phyloP scores from a whole-genome alignment of 164 flowering plant genomes.

The Tetracentron sinense region DNA sequence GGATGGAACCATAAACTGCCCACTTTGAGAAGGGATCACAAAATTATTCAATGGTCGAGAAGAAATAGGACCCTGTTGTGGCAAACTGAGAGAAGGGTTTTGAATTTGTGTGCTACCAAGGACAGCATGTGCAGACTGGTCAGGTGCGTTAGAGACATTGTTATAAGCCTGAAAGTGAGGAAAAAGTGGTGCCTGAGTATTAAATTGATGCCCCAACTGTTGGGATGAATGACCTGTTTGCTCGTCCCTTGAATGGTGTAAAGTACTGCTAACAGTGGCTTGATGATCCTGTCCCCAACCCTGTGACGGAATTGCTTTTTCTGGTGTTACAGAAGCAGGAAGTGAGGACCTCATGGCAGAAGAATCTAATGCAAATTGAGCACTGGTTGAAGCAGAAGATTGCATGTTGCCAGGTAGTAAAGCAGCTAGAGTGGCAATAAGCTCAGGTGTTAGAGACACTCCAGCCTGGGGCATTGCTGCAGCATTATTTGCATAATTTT shows the following conservation, averaged over 20 bases:
- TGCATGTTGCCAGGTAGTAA: constrained; percentile 53
- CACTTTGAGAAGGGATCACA: constrained; percentile 39
- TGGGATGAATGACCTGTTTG: constrained; percentile 36
- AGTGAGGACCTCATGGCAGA: constrained; percentile 22
- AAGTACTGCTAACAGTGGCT: constrained; percentile 7
- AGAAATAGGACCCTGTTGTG: constrained; percentile 36
- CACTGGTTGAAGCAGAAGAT: constrained; percentile 32
- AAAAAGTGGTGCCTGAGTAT: constrained; percentile 24
- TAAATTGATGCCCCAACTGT: constrained; percentile 41
- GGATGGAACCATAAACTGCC: constrained; percentile 37
- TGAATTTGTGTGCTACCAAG: constrained; percentile 35
- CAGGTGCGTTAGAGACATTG: constrained; percentile 24
- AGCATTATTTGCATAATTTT: constrained; percentile 29
- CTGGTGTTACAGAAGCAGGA: constrained; percentile 25
- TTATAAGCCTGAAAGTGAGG: constrained; percentile 38
- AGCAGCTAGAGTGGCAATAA: constrained; percentile 74
- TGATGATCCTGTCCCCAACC: constrained; percentile 56
- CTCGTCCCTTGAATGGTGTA: constrained; percentile 25
- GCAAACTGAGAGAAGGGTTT: constrained; percentile 30
- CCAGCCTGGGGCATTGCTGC: constrained; percentile 45
- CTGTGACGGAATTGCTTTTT: constrained; percentile 34
- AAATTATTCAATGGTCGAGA: constrained; percentile 35
- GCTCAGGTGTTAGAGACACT: constrained; percentile 78
- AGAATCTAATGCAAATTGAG: constrained; percentile 26
- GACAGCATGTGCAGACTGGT: constrained; percentile 27